Conservation (phyloP, 257 asterid species). For the Mentha longifolia region DNA sequence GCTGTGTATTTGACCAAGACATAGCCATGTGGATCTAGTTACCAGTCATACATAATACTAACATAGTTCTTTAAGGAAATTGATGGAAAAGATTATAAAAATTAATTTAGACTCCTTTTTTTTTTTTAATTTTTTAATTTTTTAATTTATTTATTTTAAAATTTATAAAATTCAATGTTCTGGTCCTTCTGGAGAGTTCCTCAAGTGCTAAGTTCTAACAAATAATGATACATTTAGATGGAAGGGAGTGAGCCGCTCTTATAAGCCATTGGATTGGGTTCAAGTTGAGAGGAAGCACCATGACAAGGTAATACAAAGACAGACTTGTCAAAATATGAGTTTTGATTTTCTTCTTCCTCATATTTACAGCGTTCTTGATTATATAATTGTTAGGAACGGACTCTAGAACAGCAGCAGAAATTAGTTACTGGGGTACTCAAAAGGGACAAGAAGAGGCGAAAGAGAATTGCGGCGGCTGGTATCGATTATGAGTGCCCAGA, state of each 20-base stretch:
- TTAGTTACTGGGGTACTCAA: conserved; percentile 60
- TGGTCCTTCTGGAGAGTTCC: background rate
- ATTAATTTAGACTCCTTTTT: too few species aligned
- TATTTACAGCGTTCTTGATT: conserved; percentile 5
- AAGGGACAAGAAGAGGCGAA: conserved; percentile 67
- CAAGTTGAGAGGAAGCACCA: conserved; percentile 72
- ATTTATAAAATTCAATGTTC: too few species aligned
- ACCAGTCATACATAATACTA: background rate
- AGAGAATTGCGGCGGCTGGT: conserved; percentile 87
- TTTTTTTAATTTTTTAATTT: too few species aligned
- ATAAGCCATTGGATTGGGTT: conserved; percentile 76
- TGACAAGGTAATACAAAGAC: conserved; percentile 66
- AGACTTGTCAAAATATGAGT: background rate
- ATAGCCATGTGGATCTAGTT: too few species aligned
- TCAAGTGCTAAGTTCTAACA: background rate
- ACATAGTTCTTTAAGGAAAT: background rate
- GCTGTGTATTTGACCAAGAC: too few species aligned
- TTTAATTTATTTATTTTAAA: too few species aligned
- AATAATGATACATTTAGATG: conserved; percentile 50
- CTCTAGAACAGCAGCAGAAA: conserved; percentile 71
- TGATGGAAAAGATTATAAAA: too few species aligned
- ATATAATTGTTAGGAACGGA: conserved; percentile 56
- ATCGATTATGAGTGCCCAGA: conserved; percentile 85
- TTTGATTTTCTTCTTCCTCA: background rate
- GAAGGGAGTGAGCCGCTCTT: conserved; percentile 67